These are phyloP conservation scores for Hibiscus mutabilis DNA, from an alignment of 345 rosid species.

Conservation along the genomic window DNA sequence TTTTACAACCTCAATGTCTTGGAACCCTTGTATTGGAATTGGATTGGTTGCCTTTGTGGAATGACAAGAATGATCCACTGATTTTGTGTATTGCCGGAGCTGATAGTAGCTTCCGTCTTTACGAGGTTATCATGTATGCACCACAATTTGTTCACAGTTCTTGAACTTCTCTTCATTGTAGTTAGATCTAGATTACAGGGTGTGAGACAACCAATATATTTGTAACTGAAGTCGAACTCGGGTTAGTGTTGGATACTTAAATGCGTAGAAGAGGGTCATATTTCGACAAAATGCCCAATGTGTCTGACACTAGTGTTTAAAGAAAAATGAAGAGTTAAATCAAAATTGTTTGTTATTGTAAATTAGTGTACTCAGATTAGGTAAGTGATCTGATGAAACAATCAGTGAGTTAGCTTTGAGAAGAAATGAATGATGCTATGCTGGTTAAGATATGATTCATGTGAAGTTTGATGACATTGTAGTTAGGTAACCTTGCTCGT, in stretches of 20 bases:
- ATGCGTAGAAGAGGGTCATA: too few relatives aligned
- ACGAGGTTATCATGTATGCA: conserved; percentile 76
- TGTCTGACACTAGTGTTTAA: not conserved
- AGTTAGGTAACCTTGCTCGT: conserved; percentile 11
- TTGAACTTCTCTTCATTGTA: not conserved
- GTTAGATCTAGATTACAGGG: not conserved
- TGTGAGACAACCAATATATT: not conserved
- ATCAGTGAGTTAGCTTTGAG: conserved; percentile 10
- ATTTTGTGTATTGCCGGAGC: conserved; percentile 94
- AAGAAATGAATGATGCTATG: not conserved
- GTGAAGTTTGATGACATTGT: not conserved
- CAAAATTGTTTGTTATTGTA: not conserved
- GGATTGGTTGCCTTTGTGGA: conserved; percentile 88
- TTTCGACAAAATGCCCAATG: not conserved
- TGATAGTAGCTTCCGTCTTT: conserved; percentile 90
- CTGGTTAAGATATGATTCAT: not conserved
- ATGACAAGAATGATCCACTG: conserved; percentile 74
- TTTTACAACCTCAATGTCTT: conserved; percentile 89
- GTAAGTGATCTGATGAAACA: not conserved
- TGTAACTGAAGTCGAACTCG: not conserved
- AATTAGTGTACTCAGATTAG: not conserved
- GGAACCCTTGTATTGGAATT: conserved; percentile 96
- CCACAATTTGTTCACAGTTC: conserved; percentile 2
- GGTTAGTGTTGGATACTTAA: not conserved
- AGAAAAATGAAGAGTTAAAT: not conserved